These are phyloP conservation scores for Trametes cubensis DNA, from an alignment of 768 basidiomycete species.

Conservation along the genomic window DNA sequence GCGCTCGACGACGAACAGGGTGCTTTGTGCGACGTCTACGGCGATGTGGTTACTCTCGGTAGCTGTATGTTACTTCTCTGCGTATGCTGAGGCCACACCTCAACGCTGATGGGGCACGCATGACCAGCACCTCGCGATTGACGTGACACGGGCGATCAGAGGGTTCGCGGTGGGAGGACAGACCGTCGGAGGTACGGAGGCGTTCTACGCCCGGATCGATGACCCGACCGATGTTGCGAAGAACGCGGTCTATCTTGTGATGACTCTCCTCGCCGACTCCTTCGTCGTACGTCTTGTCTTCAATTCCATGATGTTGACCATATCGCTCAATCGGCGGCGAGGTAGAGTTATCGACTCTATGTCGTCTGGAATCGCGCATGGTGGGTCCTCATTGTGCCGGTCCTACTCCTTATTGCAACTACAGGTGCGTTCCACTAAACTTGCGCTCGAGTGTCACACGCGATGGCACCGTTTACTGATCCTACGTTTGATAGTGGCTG, in stretches of 20 bases:
- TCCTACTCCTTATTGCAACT: conserved; percentile 6
- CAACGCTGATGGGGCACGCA: not conserved
- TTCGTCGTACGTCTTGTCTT: conserved; percentile 12
- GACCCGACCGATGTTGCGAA: conserved; percentile 14
- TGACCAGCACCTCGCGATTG: conserved; percentile 7
- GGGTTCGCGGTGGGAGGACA: conserved; percentile 16
- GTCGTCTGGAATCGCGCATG: conserved; percentile 10
- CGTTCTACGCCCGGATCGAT: not conserved
- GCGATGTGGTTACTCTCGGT: conserved; percentile 4
- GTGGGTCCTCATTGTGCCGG: conserved; percentile 10
- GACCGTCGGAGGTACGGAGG: not conserved
- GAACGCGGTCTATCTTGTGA: conserved; percentile 10
- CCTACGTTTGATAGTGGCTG: not conserved
- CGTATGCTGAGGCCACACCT: too few species aligned
- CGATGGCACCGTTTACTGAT: too few species aligned
- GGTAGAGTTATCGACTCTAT: conserved; percentile 18
- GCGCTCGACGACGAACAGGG: not conserved
- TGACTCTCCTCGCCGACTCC: conserved; percentile 12
- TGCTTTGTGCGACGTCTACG: not conserved
- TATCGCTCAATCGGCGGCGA: not conserved
- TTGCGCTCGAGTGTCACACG: too few species aligned
- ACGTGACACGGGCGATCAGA: not conserved
- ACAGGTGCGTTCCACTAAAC: conserved; percentile 1
- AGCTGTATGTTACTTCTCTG: not conserved
- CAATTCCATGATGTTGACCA: too few species aligned